Conservation (phyloP, 345 rosid species). For the Geranium rotundifolium region DNA sequence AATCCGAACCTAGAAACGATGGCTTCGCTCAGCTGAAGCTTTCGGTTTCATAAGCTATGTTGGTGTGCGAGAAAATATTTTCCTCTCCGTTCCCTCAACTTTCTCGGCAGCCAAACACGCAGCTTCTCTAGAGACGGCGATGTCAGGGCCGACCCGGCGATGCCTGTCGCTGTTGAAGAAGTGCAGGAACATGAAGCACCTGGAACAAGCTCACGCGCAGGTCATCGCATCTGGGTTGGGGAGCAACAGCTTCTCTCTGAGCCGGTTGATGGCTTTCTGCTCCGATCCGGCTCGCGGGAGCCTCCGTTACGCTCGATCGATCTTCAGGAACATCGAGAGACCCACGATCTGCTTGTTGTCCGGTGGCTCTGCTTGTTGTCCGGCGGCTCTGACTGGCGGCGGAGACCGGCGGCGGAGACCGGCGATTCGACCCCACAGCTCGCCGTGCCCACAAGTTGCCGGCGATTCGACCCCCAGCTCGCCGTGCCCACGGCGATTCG, state of each 20-base stretch:
- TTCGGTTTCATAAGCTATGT: not conserved
- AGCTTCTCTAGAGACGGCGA: not conserved
- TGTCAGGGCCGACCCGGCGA: conserved; percentile 16
- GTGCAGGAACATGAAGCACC: conserved; percentile 36
- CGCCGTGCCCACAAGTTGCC: no score
- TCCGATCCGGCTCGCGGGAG: conserved; percentile 22
- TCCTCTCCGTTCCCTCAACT: not conserved
- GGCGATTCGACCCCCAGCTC: no score
- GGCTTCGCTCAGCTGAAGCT: no score
- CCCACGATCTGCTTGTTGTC: conserved; percentile 43
- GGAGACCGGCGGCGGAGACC: no score
- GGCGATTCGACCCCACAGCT: no score
- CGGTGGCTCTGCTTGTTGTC: no score
- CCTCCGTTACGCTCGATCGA: conserved; percentile 22
- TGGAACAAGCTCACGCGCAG: conserved; percentile 33
- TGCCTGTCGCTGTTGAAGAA: conserved; percentile 30
- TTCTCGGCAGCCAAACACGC: not conserved
- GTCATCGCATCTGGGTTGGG: conserved; percentile 30
- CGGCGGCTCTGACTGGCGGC: no score
- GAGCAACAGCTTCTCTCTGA: conserved; percentile 23
- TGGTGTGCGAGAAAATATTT: not conserved
- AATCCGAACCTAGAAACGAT: no score
- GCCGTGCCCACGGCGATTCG: no score
- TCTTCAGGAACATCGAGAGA: conserved; percentile 28
- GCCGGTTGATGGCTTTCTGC: conserved; percentile 39